Evolutionary conservation across 768 basidiomycete species (phyloP).

Genomic region (Russula sp.): DNA sequence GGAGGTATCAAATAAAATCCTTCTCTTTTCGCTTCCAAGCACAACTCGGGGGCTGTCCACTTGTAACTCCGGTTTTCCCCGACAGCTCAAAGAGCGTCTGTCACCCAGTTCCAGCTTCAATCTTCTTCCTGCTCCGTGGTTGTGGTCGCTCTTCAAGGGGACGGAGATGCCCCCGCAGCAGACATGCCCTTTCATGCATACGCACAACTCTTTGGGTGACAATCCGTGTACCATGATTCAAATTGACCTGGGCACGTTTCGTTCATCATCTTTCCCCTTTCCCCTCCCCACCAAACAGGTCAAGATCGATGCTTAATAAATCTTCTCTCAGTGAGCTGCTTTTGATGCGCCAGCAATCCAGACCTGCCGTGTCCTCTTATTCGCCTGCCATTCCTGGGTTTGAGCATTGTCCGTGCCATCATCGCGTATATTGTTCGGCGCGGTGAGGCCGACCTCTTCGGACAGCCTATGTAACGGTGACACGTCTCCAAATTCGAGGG

Average conservation of each 20-base stretch:
- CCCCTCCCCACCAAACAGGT: background rate
- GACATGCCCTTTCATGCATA: background rate
- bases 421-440: background rate
- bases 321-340: background rate
- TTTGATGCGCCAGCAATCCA: background rate
- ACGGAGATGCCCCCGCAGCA: constrained; percentile 1
- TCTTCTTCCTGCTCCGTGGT: too few species aligned
- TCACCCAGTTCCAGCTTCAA: background rate
- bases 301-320: background rate
- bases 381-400: background rate
- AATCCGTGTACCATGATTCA: background rate
- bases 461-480: constrained; percentile 6
- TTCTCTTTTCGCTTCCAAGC: constrained; percentile 4
- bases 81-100: background rate
- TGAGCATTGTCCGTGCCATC: background rate
- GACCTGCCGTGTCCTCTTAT: background rate
- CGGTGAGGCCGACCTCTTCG: constrained; percentile 11
- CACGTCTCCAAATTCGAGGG: background rate
- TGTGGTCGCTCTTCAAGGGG: background rate
- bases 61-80: background rate
- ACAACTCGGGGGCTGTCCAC: background rate
- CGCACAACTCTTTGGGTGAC: background rate
- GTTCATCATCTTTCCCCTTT: background rate
- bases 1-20: background rate
- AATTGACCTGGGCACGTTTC: background rate